A percentile compares a stretch with the other conserved stretches of the same genome.
These are phyloP conservation scores for Hapsidospora chrysogenum DNA, from an alignment of 495 filamentous ascomycete species.

Conservation along the genomic window DNA sequence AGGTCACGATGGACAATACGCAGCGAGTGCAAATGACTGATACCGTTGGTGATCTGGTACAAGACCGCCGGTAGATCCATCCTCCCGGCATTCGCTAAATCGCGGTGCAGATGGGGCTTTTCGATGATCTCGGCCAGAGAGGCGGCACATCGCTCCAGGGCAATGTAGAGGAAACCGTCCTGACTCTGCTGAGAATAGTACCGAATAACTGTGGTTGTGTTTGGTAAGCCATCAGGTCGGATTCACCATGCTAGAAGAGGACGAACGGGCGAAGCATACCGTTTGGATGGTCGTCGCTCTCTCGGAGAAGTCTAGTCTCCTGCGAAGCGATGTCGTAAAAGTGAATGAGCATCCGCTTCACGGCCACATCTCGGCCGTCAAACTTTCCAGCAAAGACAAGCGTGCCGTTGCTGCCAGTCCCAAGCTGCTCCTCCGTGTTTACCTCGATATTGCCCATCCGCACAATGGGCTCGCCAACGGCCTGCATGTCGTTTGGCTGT, in stretches of 20 bases:
- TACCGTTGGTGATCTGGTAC: constrained; percentile 70
- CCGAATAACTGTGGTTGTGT: constrained; percentile 51
- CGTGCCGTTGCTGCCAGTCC: constrained; percentile 72
- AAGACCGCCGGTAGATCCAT: constrained; percentile 48
- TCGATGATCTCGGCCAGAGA: constrained; percentile 81
- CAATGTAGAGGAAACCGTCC: constrained; percentile 88
- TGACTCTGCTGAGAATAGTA: constrained; percentile 86
- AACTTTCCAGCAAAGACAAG: constrained; percentile 74
- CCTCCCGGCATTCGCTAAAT: constrained; percentile 34
- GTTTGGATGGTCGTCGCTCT: constrained; percentile 90
- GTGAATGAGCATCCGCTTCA: constrained; percentile 89
- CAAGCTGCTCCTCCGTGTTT: constrained; percentile 54
- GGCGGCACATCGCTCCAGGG: constrained; percentile 85
- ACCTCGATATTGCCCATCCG: constrained; percentile 60
- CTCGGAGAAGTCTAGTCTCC: constrained; percentile 74
- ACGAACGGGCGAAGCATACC: constrained; percentile 14
- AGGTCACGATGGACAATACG: constrained; percentile 94
- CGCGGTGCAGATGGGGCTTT: constrained; percentile 32
- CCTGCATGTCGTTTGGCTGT: constrained; percentile 23
- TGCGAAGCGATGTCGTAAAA: constrained; percentile 93
- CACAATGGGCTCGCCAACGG: constrained; percentile 37
- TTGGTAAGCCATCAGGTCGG: background rate
- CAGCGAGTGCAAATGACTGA: constrained; percentile 76
- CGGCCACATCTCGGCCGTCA: constrained; percentile 81
- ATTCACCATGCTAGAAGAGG: constrained; percentile 7